Conservation (phyloP, 192 early-diverging fungal species). For the Lobosporangium transversale region DNA sequence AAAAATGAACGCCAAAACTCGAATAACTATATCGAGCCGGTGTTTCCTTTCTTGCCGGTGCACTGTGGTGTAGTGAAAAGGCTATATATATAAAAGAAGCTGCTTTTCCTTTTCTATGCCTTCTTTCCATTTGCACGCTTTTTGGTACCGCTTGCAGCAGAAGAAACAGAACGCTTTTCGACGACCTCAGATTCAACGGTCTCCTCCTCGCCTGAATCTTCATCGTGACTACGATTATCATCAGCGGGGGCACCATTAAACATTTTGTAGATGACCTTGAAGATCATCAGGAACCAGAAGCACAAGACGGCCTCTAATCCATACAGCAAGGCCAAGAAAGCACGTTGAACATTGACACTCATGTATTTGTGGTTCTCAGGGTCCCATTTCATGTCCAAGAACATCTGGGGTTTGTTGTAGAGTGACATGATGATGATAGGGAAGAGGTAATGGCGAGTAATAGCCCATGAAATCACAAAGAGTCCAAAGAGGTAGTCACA, state of each 20-base stretch:
- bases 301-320: conserved; percentile 74
- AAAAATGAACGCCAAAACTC: too few relatives aligned
- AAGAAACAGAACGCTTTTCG: conserved; percentile 16
- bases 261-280: conserved; percentile 64
- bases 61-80: too few relatives aligned
- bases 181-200: conserved; percentile 1
- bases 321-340: conserved; percentile 68
- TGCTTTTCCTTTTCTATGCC: conserved; percentile 10
- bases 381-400: conserved; percentile 66
- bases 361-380: conserved; percentile 67
- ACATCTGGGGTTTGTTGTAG: conserved; percentile 57
- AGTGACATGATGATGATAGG: conserved; percentile 73
- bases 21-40: too few relatives aligned
- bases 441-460: conserved; percentile 79
- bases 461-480: conserved; percentile 80
- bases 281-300: conserved; percentile 83
- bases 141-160: background rate
- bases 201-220: conserved; percentile 40
- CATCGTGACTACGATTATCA: conserved; percentile 76
- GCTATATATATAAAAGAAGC: too few relatives aligned
- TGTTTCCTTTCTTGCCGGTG: too few relatives aligned
- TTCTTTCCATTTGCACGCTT: conserved; percentile 11
- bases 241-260: conserved; percentile 71
- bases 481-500: conserved; percentile 79
- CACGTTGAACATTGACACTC: conserved; percentile 55